Conservation (phyloP, 2,329 filamentous ascomycete genomes). For the Calonectria pteridis region DNA sequence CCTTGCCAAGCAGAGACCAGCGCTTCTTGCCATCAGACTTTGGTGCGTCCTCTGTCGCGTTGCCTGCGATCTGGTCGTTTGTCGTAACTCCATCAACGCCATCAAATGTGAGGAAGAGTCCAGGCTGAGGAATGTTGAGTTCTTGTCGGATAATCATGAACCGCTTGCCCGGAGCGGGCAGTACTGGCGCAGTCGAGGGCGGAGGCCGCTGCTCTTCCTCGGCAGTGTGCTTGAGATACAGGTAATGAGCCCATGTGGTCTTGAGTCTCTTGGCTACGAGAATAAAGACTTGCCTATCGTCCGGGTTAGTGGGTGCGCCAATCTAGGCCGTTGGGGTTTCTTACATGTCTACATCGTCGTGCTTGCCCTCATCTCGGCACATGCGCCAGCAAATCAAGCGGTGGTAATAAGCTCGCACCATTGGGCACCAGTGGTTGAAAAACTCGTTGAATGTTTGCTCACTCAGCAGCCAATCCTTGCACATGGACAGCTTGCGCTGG, state of each 20-base stretch:
- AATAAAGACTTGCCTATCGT: slow-evolving; percentile 75
- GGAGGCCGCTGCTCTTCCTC: slow-evolving; percentile 66
- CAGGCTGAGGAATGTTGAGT: slow-evolving; percentile 59
- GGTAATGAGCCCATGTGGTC: slow-evolving; percentile 82
- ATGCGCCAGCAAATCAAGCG: slow-evolving; percentile 91
- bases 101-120: slow-evolving; percentile 65
- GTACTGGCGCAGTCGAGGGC: slow-evolving; percentile 84
- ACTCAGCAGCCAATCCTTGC: slow-evolving; percentile 80
- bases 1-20: slow-evolving; percentile 74
- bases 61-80: slow-evolving; percentile 38
- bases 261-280: slow-evolving; percentile 76
- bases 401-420: slow-evolving; percentile 95
- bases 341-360: slow-evolving; percentile 75
- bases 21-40: slow-evolving; percentile 66
- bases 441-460: slow-evolving; percentile 82
- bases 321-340: slow-evolving; percentile 46
- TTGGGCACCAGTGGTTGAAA: slow-evolving; percentile 95
- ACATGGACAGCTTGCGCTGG: slow-evolving; percentile 76
- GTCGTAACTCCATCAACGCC: slow-evolving; percentile 51
- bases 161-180: slow-evolving; percentile 85
- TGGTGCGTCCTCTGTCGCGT: slow-evolving; percentile 41
- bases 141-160: slow-evolving; percentile 93
- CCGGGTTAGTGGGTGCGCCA: slow-evolving; percentile 40
- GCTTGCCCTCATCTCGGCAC: slow-evolving; percentile 78
- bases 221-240: slow-evolving; percentile 78